Conservation (phyloP, 306 rosid species). For the Vachellia collinsii region DNA sequence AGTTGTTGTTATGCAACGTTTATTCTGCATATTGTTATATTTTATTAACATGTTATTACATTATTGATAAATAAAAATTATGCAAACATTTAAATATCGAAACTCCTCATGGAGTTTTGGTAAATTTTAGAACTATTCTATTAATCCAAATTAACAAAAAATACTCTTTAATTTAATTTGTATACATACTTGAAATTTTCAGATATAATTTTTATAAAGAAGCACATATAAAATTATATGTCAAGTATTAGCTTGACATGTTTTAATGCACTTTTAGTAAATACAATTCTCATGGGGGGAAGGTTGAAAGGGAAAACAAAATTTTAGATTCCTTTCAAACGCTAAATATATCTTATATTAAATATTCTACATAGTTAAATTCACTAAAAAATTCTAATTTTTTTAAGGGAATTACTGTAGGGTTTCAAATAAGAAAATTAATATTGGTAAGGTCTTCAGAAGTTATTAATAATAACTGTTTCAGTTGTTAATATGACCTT, state of each 20-base stretch:
- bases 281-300: background rate
- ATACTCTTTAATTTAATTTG: background rate
- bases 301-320: background rate
- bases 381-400: too few relatives aligned
- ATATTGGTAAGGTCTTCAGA: too few relatives aligned
- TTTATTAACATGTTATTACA: too few relatives aligned
- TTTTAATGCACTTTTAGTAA: background rate
- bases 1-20: too few relatives aligned
- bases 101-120: background rate
- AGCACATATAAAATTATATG: background rate
- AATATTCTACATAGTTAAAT: too few relatives aligned
- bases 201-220: background rate
- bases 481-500: too few relatives aligned
- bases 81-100: background rate
- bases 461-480: too few relatives aligned
- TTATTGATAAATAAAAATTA: background rate
- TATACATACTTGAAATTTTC: background rate
- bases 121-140: background rate
- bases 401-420: too few relatives aligned
- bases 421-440: too few relatives aligned
- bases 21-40: too few relatives aligned
- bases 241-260: background rate
- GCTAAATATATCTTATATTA: too few relatives aligned
- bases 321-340: background rate
- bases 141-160: background rate